Base-by-base conservation (phyloP, 1,284 basidiomycete species). In the Sphaerobolus stellatus region DNA sequence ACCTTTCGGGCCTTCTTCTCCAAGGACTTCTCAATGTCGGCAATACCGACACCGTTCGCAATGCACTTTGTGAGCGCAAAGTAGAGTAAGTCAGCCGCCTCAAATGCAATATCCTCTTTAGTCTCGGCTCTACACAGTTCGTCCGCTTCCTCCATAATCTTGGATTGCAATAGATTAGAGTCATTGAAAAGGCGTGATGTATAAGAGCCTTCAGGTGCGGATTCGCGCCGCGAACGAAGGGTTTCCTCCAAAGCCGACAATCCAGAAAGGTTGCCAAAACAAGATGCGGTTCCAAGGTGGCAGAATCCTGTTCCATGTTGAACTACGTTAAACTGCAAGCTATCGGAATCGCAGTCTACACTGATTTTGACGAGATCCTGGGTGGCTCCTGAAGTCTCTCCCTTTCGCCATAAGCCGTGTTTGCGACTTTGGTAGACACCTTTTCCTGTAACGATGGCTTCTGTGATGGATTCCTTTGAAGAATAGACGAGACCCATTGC, bases 111-210 rank as follows among this genome's bases (percentile, higher is more conserved):
- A 44, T 95, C 90, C 50, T 93, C 88, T 66, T 83, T 82, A 4
- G 83, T 84, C 62, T 85, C 76, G 14, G 97, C 97, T 25, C 81
- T 80, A 65, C 94, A 96, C 13, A 99, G 81, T 71, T 99, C 97
- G 64, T 96, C 92, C 0, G 97, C 97, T 71, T 99, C 97, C 71
- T 99, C 97, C 84, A 92, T 93, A 58, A 99, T 94, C 76, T 99
- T 99, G 50, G 94, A 88, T 50, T 80, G 82, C 43, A 99, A 78
- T 20, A 99, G 78, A 47, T 82, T 81, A 9, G 87, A 75, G 64
- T 98, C 93, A 54, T 81, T 80, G 71, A 99, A 98, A 24, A 99
- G 74, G 44, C 94, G 78, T 52, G 83, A 86, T 13, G 97, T 99
- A 73, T 99, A 99, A 7, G 91, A 94, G 1, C 92, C 95, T 58